Conservation (phyloP, 1,284 basidiomycete genomes). For the Paramarasmius palmivorus region DNA sequence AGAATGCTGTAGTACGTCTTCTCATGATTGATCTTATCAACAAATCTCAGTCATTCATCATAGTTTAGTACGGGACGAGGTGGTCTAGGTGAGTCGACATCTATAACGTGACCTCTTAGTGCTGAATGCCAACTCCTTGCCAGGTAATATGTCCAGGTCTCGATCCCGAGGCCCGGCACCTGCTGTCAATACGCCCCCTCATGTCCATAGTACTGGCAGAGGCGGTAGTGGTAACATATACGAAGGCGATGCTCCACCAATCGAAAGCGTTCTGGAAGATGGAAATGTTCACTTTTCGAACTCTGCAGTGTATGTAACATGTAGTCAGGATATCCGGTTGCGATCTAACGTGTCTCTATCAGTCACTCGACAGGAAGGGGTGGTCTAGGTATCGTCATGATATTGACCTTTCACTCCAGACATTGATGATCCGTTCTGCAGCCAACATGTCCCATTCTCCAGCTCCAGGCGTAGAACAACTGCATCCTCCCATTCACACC, state of each 20-base stretch:
- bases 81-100: constrained; percentile 29
- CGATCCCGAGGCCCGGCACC: constrained; percentile 31
- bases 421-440: no score
- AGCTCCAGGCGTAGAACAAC: constrained; percentile 40
- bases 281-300: constrained; percentile 23
- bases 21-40: constrained; percentile 1
- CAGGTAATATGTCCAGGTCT: constrained; percentile 52
- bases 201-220: constrained; percentile 22
- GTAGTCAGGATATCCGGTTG: neutral
- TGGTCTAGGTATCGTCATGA: constrained; percentile 32
- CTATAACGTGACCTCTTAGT: neutral
- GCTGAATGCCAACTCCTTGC: no score
- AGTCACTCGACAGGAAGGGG: constrained; percentile 74
- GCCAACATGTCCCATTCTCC: constrained; percentile 55
- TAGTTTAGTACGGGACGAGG: constrained; percentile 54
- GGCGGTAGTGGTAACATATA: constrained; percentile 31
- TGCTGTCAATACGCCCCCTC: neutral
- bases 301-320: neutral
- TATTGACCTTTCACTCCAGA: no score
- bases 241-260: constrained; percentile 7
- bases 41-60: neutral
- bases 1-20: constrained; percentile 36
- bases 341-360: constrained; percentile 2
- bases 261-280: constrained; percentile 24
- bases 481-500: constrained; percentile 19